Evolutionary conservation across 1,284 basidiomycete species (phyloP).

Genomic region (Boletus chippewaensis): DNA sequence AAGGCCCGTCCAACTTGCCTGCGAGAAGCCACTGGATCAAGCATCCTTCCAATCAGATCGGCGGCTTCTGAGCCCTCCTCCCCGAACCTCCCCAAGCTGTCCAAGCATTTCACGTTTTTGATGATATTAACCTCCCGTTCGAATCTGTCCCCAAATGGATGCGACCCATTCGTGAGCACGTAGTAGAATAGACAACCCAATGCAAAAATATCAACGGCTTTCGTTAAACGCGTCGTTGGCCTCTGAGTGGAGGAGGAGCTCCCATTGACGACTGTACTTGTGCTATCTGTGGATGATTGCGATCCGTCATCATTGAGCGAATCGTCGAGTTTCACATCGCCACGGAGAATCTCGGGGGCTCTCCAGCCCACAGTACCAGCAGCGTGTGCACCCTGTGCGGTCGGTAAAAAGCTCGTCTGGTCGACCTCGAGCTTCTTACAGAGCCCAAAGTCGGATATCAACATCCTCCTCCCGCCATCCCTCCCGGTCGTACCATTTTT

Average conservation of each 20-base stretch:
- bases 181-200: constrained; percentile 92
- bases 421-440: constrained; percentile 90
- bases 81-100: constrained; percentile 71
- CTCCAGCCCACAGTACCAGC: constrained; percentile 94
- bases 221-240: constrained; percentile 67
- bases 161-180: constrained; percentile 78
- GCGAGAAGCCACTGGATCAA: constrained; percentile 65
- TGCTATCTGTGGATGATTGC: constrained; percentile 60
- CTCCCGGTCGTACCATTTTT: constrained; percentile 49
- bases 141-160: constrained; percentile 88
- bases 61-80: constrained; percentile 86
- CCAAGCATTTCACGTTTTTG: constrained; percentile 67
- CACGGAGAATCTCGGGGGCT: constrained; percentile 87
- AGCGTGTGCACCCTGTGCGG: constrained; percentile 72
- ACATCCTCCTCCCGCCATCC: constrained; percentile 67
- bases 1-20: constrained; percentile 44
- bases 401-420: constrained; percentile 87
- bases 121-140: constrained; percentile 90
- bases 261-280: constrained; percentile 40
- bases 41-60: constrained; percentile 71
- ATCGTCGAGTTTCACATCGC: constrained; percentile 87
- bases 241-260: constrained; percentile 13
- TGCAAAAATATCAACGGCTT: constrained; percentile 92
- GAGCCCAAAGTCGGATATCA: constrained; percentile 93
- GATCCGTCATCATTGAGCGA: constrained; percentile 56